These are phyloP conservation scores for Acrocalymma vagum DNA, from an alignment of 2,329 filamentous ascomycete species.

Conservation along the genomic window DNA sequence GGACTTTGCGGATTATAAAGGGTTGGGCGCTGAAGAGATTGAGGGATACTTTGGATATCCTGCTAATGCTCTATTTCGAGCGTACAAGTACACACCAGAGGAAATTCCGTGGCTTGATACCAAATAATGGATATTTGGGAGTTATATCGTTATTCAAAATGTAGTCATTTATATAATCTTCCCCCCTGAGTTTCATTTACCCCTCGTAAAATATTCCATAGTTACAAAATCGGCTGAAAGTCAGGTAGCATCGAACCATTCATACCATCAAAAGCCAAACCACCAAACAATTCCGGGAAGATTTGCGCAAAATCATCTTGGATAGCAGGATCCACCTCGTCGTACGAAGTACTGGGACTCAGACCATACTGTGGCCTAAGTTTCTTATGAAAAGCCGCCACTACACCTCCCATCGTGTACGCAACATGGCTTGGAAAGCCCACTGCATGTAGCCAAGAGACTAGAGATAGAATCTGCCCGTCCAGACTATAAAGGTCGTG, in stretches of 20 bases:
- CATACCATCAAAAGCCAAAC: slow-evolving; percentile 12
- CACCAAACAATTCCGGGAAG: slow-evolving; percentile 30
- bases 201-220: no score
- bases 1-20: slow-evolving; percentile 50
- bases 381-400: slow-evolving; percentile 47
- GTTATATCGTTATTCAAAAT: neutral
- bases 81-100: slow-evolving; percentile 53
- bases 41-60: slow-evolving; percentile 50
- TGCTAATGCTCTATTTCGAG: slow-evolving; percentile 55
- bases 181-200: no score
- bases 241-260: slow-evolving; percentile 24
- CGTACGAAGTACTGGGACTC: slow-evolving; percentile 22
- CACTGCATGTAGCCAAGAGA: slow-evolving; percentile 52
- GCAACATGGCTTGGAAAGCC: slow-evolving; percentile 54
- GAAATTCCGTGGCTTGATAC: slow-evolving; percentile 50
- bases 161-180: neutral
- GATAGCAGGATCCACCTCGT: slow-evolving; percentile 22
- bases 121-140: slow-evolving; percentile 4
- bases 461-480: slow-evolving; percentile 40
- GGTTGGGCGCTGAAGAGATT: slow-evolving; percentile 43
- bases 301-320: slow-evolving; percentile 28
- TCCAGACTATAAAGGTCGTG: slow-evolving; percentile 48
- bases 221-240: slow-evolving; percentile 19
- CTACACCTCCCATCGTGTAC: slow-evolving; percentile 50
- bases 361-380: slow-evolving; percentile 37